phyloP scores from a whole-genome alignment of 345 rosid genomes.

The Eucalyptus sp. region DNA sequence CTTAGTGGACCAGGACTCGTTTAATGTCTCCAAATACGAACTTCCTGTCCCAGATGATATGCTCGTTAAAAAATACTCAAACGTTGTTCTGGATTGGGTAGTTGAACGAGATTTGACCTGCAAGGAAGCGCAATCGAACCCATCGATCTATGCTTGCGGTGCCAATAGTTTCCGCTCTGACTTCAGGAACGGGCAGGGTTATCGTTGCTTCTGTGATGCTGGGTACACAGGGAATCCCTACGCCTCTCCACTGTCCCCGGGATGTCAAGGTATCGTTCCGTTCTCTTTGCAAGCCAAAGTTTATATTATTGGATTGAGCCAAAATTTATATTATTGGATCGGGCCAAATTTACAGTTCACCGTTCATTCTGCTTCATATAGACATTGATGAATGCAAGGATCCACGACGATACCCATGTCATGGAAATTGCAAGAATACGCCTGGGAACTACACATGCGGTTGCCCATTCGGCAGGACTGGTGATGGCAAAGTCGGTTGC shows the following conservation, averaged over 20 bases:
- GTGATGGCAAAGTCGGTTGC: background rate
- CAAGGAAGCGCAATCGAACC: background rate
- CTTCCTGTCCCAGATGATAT: background rate
- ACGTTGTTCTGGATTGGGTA: background rate
- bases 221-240: background rate
- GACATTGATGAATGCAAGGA: background rate
- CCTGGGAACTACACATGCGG: background rate
- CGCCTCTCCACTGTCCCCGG: rapidly evolving
- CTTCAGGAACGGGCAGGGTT: background rate
- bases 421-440: background rate
- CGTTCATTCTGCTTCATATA: background rate
- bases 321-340: background rate
- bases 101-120: background rate
- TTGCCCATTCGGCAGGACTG: background rate
- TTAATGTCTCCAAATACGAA: background rate
- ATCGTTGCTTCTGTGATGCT: background rate
- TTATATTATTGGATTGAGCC: background rate
- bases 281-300: background rate
- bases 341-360: background rate
- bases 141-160: background rate
- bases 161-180: background rate
- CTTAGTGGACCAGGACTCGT: background rate
- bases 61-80: background rate
- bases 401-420: background rate
- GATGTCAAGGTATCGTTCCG: background rate